Evolutionary conservation across 257 asterid species (phyloP).

Genomic region (Avicennia marina): DNA sequence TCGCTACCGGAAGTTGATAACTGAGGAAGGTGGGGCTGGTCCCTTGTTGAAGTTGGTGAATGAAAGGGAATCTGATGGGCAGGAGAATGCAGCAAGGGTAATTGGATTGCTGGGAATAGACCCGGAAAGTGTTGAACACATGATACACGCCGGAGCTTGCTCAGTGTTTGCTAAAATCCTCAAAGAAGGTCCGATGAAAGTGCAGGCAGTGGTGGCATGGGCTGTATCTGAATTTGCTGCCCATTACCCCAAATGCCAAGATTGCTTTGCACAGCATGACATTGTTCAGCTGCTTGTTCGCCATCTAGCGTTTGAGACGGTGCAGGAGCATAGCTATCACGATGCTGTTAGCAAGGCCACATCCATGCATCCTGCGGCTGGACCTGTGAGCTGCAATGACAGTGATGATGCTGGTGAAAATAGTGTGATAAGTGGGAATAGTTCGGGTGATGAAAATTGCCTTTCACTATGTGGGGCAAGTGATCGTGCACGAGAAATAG

Average conservation of each 20-base stretch:
- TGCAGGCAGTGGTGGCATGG: slow-evolving; percentile 69
- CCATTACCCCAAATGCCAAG: slow-evolving; percentile 62
- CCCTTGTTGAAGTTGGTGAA: slow-evolving; percentile 53
- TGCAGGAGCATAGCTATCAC: slow-evolving; percentile 66
- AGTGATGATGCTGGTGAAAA: too few species aligned
- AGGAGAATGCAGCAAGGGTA: slow-evolving; percentile 57
- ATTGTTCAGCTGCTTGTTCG: slow-evolving; percentile 49
- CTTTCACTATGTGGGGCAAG: too few species aligned
- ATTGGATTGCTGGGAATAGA: slow-evolving; percentile 68
- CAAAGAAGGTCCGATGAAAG: slow-evolving; percentile 65
- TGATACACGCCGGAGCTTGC: slow-evolving; percentile 63
- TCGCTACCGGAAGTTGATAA: slow-evolving; percentile 61
- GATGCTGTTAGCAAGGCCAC: slow-evolving; percentile 54
- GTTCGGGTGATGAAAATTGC: slow-evolving; percentile 39
- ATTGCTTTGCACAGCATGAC: slow-evolving; percentile 57
- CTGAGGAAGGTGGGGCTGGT: slow-evolving; percentile 75
- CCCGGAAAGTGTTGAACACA: slow-evolving; percentile 60
- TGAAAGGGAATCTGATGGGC: slow-evolving; percentile 65
- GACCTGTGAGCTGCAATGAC: slow-evolving; percentile 35
- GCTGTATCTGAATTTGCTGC: slow-evolving; percentile 57
- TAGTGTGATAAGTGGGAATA: slow-evolving; percentile 15
- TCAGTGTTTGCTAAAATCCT: slow-evolving; percentile 56
- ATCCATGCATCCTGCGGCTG: slow-evolving; percentile 64
- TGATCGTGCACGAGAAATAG: slow-evolving; percentile 68
- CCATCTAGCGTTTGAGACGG: slow-evolving; percentile 61